Evolutionary conservation across 2,329 filamentous ascomycete genomes (phyloP), one percentile per base, ranked within the genome.

Genomic region (Xylaria sp.): DNA sequence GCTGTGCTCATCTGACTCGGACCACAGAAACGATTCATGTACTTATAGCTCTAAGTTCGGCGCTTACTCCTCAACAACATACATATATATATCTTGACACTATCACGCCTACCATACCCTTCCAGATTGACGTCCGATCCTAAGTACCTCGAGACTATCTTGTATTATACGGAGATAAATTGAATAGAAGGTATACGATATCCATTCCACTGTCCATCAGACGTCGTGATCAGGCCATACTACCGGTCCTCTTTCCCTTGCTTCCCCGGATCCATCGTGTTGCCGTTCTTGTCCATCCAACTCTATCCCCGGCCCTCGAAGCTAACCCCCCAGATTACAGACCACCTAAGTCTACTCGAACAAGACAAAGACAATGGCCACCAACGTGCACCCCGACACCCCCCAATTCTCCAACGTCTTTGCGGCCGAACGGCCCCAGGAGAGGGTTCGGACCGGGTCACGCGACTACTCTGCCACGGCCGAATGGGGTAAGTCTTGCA

Each of bases 401-500:
- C 61, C 66, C 45, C 64, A 66, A 39, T 62, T 66, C 60, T 34
- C 60, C 57, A 67, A 67, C 56, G 67, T 70, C 54, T 69, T 72
- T 70, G 38, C 60, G 66, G 17, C 54, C 54, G 69, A 65, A 61
- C 62, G 71, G 39, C 49, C 72, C 70, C 54, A 67, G 66, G 54
- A 69, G 68, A 57, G 67, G 68, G 63, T 78, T 72, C 63, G 63
- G 39, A 64, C 56, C 21, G 51, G 62, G 24, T 69, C 66, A 44
- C 63, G 62, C 50, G 66, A 71, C 54, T 69, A 69, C 52, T 61
- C 65, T 9, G 46, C 54, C 52, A 72, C 70, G 20, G 77, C 76
- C 57, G 78, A 81, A 67, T 81, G 78, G 78, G 78, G 77, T 80
- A 54, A 66, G 75, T 71, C 22, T 19, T 46, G 21, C 26, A 26